Percentiles rank a stretch among this genome's conserved stretches.
phyloP scores from a whole-genome alignment of 768 basidiomycete genomes.

The Termitomyces heimii region DNA sequence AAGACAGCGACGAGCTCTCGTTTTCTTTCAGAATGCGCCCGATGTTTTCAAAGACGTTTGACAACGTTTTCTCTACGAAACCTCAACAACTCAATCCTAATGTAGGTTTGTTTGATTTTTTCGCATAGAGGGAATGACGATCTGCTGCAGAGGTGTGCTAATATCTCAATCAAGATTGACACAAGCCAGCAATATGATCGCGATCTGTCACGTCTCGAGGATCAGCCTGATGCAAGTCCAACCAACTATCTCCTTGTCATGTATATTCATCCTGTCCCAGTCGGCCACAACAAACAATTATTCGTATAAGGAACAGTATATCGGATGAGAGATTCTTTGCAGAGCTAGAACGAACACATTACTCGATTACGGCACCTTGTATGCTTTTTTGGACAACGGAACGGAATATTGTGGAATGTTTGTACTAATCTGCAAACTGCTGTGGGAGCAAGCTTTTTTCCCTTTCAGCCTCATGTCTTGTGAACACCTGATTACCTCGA shows the following conservation, averaged over 20 bases:
- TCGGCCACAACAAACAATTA: conserved; percentile 14
- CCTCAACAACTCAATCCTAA: conserved; percentile 25
- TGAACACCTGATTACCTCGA: conserved; percentile 5
- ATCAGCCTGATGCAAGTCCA: conserved; percentile 13
- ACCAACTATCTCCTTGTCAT: not conserved
- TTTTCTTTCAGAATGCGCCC: conserved; percentile 36
- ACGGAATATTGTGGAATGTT: conserved; percentile 5
- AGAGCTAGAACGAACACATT: not conserved
- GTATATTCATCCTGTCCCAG: conserved; percentile 1
- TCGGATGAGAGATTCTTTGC: not conserved
- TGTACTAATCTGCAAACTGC: conserved; percentile 5
- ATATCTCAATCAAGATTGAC: conserved; percentile 62
- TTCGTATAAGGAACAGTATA: conserved; percentile 10
- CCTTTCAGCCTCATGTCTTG: not conserved
- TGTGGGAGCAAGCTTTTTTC: not conserved
- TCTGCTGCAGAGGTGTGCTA: conserved; percentile 32
- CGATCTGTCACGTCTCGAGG: conserved; percentile 22
- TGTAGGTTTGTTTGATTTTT: conserved; percentile 14
- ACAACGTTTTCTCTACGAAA: conserved; percentile 10
- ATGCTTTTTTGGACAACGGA: conserved; percentile 5
- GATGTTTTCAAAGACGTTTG: conserved; percentile 19
- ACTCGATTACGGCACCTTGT: not conserved
- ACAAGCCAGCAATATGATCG: conserved; percentile 47
- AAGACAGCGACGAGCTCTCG: conserved; percentile 39
- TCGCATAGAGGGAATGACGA: not conserved